phyloP scores from a whole-genome alignment of 78 protist genomes.

The Isochrysis galbana region DNA sequence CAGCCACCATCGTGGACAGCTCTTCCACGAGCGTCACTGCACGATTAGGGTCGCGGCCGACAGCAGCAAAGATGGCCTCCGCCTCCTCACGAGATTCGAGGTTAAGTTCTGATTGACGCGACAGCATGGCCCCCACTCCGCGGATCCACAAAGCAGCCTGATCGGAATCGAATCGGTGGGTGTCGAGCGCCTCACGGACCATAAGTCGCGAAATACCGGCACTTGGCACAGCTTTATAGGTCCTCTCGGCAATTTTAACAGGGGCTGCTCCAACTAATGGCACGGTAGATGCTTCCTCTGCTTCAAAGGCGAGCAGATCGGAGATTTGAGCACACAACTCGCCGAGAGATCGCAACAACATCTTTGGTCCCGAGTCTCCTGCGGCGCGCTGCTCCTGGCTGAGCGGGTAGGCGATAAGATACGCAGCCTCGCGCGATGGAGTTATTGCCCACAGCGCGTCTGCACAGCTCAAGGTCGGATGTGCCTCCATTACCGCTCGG shows the following conservation, averaged over 20 bases:
- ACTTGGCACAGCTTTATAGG: neutral
- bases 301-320: neutral
- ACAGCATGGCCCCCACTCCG: neutral
- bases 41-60: neutral
- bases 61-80: neutral
- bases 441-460: neutral
- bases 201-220: neutral
- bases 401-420: neutral
- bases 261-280: neutral
- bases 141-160: neutral
- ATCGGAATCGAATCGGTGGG: neutral
- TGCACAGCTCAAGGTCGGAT: neutral
- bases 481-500: neutral
- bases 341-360: neutral
- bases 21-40: neutral
- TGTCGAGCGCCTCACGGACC: neutral
- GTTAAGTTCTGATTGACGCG: neutral
- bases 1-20: neutral
- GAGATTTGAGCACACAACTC: neutral
- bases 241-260: neutral
- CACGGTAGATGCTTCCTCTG: too few relatives aligned
- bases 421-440: neutral
- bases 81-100: neutral
- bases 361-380: neutral
- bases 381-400: neutral